These are phyloP conservation scores for Pseudoscleropodium purum DNA, from an alignment of 225 moss, liverwort and hornwort species.

Conservation along the genomic window DNA sequence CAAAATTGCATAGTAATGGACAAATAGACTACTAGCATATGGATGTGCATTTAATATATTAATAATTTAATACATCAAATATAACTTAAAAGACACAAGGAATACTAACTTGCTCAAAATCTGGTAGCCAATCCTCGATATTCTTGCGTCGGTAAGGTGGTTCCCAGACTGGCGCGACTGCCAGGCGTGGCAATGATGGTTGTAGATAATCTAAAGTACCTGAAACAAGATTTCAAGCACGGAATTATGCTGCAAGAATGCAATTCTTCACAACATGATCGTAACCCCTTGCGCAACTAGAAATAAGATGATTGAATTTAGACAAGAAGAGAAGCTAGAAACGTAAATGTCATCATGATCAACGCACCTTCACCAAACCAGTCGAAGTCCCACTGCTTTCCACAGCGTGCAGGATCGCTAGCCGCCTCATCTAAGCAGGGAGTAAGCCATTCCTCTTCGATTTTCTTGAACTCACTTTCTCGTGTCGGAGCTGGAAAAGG, in stretches of 20 bases:
- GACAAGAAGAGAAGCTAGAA: neutral
- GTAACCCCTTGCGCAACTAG: neutral
- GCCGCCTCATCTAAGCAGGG: constrained; percentile 63
- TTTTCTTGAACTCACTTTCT: constrained; percentile 47
- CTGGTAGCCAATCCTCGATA: constrained; percentile 67
- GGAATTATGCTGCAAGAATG: neutral
- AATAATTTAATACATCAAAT: neutral
- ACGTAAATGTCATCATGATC: neutral
- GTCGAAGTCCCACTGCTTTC: constrained; percentile 95
- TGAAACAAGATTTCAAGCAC: constrained; percentile 17
- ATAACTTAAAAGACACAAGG: neutral
- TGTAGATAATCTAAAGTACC: constrained; percentile 47
- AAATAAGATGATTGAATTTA: neutral
- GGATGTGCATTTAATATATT: neutral
- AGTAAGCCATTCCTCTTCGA: constrained; percentile 64
- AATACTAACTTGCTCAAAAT: constrained; percentile 63
- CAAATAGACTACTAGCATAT: neutral
- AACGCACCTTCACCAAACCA: constrained; percentile 80
- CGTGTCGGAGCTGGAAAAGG: constrained; percentile 56
- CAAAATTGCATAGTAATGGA: neutral
- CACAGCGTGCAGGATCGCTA: constrained; percentile 54
- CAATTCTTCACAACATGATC: neutral
- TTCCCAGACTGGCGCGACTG: constrained; percentile 77
- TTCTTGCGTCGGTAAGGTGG: constrained; percentile 68
- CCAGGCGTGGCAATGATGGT: constrained; percentile 65